Evolutionary conservation across 2,329 filamentous ascomycete genomes (phyloP).

Genomic region (Ceratocystis harringtonii): DNA sequence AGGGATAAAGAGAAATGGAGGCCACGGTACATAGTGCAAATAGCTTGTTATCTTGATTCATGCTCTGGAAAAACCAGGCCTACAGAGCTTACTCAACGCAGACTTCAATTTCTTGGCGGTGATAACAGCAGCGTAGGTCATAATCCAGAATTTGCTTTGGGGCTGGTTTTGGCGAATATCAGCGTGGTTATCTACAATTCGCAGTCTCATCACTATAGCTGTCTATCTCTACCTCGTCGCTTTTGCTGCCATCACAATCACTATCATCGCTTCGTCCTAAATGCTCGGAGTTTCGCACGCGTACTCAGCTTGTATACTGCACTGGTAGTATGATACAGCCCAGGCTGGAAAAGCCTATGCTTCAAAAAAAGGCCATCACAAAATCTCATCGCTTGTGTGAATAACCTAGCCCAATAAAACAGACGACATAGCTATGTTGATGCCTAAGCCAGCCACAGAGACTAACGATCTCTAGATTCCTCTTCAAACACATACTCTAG

Average conservation of each 20-base stretch:
- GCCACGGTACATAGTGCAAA: too few species aligned
- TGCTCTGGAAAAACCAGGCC: too few species aligned
- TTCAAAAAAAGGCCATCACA: background rate
- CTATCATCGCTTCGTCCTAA: background rate
- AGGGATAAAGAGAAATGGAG: too few species aligned
- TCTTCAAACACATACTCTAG: background rate
- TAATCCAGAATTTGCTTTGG: too few species aligned
- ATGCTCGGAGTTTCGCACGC: background rate
- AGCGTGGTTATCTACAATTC: background rate
- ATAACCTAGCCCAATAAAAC: background rate
- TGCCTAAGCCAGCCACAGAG: too few species aligned
- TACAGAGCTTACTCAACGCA: too few species aligned
- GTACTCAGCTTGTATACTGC: background rate
- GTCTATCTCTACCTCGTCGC: background rate
- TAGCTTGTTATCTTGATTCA: too few species aligned
- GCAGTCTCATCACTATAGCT: background rate
- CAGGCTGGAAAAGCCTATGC: background rate
- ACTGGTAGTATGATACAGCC: background rate
- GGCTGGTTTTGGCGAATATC: background rate
- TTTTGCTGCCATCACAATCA: background rate
- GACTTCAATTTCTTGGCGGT: too few species aligned
- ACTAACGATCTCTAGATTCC: too few species aligned
- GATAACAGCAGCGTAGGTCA: too few species aligned
- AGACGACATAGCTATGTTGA: background rate
- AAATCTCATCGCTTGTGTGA: background rate